Conservation (phyloP, 805 yeast genomes). For the Ogataea thermomethanolica region DNA sequence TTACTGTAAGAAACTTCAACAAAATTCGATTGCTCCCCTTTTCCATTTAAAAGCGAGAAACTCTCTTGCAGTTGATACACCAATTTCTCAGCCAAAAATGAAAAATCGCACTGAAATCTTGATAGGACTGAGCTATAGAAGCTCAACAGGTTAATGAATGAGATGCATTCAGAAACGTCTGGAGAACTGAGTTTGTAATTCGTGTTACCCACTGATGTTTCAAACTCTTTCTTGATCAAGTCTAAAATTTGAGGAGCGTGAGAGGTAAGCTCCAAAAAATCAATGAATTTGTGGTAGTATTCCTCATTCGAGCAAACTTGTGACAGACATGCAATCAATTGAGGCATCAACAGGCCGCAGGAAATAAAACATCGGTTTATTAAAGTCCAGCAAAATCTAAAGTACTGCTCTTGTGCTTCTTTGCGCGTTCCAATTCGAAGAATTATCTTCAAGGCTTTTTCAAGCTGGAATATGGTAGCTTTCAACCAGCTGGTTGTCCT, state of each 20-base stretch:
- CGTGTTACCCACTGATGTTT: constrained; percentile 16
- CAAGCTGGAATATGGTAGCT: constrained; percentile 49
- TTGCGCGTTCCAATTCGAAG: constrained; percentile 23
- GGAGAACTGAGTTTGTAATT: constrained; percentile 25
- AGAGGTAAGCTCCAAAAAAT: constrained; percentile 14
- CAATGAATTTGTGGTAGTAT: constrained; percentile 8
- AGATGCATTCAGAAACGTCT: constrained; percentile 22
- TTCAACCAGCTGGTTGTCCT: constrained; percentile 53
- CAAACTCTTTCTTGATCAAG: constrained; percentile 9
- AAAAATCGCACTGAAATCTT: constrained; percentile 5
- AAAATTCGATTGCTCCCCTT: background rate
- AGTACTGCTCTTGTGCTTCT: constrained; percentile 34
- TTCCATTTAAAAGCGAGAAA: constrained; percentile 7
- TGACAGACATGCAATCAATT: constrained; percentile 32
- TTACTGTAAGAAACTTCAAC: constrained; percentile 15
- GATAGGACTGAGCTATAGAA: constrained; percentile 12
- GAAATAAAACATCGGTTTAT: constrained; percentile 34
- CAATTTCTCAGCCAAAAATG: constrained; percentile 8
- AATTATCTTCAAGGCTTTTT: constrained; percentile 41
- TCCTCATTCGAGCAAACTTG: constrained; percentile 19
- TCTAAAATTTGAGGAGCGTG: constrained; percentile 13
- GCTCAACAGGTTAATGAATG: constrained; percentile 11
- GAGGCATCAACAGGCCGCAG: constrained; percentile 35
- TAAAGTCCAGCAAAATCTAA: constrained; percentile 30
- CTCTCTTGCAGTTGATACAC: constrained; percentile 14